These are phyloP conservation scores for Plectranthus barbatus DNA, from an alignment of 257 asterid species.

Conservation along the genomic window DNA sequence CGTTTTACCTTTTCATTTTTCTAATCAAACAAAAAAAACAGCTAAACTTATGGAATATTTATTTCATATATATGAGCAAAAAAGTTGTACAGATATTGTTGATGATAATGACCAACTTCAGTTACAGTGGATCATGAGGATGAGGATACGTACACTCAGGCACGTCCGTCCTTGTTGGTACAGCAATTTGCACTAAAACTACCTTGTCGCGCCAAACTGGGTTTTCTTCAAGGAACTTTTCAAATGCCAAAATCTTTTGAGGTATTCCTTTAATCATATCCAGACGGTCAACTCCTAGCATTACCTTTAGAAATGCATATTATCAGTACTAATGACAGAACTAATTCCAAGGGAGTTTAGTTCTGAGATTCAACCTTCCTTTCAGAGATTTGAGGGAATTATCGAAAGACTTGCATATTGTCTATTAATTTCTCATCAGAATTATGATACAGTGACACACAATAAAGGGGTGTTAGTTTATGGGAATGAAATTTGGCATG, in stretches of 20 bases:
- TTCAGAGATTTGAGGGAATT: background rate
- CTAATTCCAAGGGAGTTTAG: background rate
- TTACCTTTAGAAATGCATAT: constrained; percentile 43
- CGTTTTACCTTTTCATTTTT: background rate
- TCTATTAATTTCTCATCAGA: background rate
- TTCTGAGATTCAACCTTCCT: background rate
- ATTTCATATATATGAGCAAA: background rate
- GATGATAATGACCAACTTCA: constrained; percentile 5
- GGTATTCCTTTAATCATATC: constrained; percentile 95
- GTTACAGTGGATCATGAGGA: constrained; percentile 15
- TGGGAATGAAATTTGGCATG: background rate
- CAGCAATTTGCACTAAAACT: constrained; percentile 87
- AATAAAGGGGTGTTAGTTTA: background rate
- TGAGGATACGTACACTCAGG: constrained; percentile 76
- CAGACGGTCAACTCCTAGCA: constrained; percentile 91
- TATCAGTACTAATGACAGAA: background rate
- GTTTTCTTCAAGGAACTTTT: constrained; percentile 92
- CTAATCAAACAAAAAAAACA: background rate
- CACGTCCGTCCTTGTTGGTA: constrained; percentile 93
- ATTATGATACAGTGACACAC: background rate
- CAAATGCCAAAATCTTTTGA: constrained; percentile 91
- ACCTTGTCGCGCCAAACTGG: constrained; percentile 85
- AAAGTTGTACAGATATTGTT: background rate
- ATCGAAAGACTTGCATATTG: background rate
- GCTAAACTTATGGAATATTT: background rate